Base-by-base conservation (phyloP, 1,284 basidiomycete genomes). In the Gymnopus androsaceus region DNA sequence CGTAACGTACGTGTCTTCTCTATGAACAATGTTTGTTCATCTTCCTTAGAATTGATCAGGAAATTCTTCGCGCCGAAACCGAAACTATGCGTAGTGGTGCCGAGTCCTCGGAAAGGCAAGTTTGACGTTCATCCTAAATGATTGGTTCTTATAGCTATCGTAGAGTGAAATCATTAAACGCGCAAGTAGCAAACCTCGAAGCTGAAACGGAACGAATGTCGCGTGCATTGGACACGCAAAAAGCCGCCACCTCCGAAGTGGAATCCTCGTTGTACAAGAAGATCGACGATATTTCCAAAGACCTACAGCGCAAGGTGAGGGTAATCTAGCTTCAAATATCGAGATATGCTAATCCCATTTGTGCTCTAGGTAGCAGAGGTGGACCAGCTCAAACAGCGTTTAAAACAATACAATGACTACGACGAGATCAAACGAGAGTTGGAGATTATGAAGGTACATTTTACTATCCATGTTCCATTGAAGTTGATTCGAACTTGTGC, bases 371-470 rank as follows among this genome's bases (percentile, higher is more conserved):
- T 69, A 3, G 66, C 70, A 2, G 92, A 95, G 71, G 76, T 88
- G 8, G 84, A 87, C 14, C 79, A 78, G 56, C 75, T 95, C 1
- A 85, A 82, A 64, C 71, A 75, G 38, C 86, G 84, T 62, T 73
- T 96, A 40, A 85, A 84, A 66, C 84, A 85, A 62, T 92, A 88
- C 63, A 72, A 72, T 3, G 93, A 97, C 69, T 98, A 97, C 65
- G 95, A 98, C 65, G 95, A 97, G 73, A 87, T 97, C 68, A 97
- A 97, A 76, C 87, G 95, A 40, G 95, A 97, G 69, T 80, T 97
- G 21, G 94, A 95, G 66, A 96, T 97, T 63, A 92, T 98, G 92
- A 97, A 98, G 85, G 94, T 92, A 52, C 23, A 77, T 63, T 2
- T 49, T 45, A 23, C 15, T 4, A 25, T 15, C n/a, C 36, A 15